Evolutionary conservation across 106 monocot genomes (phyloP).

Genomic region (Dioscorea dumetorum): DNA sequence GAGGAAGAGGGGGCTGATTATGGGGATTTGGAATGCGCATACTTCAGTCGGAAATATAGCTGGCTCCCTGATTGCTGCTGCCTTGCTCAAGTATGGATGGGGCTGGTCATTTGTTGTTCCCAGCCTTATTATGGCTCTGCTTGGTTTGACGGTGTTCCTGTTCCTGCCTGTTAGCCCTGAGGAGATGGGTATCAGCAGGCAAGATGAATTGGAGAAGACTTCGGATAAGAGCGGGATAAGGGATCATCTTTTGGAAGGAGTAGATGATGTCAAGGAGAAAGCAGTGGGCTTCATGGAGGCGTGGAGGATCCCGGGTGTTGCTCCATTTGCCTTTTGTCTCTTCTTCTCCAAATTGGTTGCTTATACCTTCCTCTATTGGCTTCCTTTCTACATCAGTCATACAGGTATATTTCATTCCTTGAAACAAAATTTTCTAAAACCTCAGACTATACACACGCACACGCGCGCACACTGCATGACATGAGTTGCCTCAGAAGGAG

Average conservation of each 20-base stretch:
- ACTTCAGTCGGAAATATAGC: conserved; percentile 89
- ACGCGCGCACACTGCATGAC: no score
- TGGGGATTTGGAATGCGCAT: conserved; percentile 97
- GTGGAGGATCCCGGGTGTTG: conserved; percentile 84
- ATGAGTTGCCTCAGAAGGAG: no score
- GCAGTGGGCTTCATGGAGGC: conserved; percentile 73
- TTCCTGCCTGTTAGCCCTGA: conserved; percentile 80
- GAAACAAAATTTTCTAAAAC: no score
- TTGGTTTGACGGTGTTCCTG: conserved; percentile 62
- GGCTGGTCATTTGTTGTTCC: conserved; percentile 89
- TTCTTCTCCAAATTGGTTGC: conserved; percentile 88
- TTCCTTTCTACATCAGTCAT: conserved; percentile 87
- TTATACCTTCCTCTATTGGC: conserved; percentile 91
- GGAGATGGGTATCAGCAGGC: conserved; percentile 42
- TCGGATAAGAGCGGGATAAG: conserved; percentile 18
- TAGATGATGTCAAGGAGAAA: conserved; percentile 25
- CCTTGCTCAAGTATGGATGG: conserved; percentile 75
- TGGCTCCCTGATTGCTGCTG: conserved; percentile 81
- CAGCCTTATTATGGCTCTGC: conserved; percentile 44
- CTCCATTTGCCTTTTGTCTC: conserved; percentile 77
- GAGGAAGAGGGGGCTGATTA: conserved; percentile 89
- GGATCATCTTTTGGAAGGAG: conserved; percentile 35
- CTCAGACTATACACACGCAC: no score
- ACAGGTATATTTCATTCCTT: conserved; percentile 29
- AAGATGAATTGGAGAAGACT: conserved; percentile 11